A percentile compares a stretch with the other conserved stretches of the same genome.
phyloP scores from a whole-genome alignment of 805 yeast genomes.

The Zygosaccharomyces gambellarensis region DNA sequence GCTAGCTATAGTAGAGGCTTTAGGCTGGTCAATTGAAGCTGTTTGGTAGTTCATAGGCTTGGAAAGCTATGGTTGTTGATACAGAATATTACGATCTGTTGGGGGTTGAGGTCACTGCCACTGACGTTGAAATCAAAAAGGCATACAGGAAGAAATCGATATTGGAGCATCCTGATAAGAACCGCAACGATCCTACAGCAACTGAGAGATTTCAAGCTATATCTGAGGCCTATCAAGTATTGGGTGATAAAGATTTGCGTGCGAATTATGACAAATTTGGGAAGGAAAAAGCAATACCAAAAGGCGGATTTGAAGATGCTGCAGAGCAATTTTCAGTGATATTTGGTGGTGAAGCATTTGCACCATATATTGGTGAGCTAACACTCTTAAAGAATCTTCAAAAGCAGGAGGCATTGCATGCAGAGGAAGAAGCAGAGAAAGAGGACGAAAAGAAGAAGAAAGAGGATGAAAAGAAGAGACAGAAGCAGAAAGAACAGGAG shows the following conservation, averaged over 20 bases:
- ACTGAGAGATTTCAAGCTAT: conserved; percentile 61
- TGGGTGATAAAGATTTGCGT: conserved; percentile 60
- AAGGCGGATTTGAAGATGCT: conserved; percentile 72
- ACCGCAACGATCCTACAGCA: conserved; percentile 70
- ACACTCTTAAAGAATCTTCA: conserved; percentile 72
- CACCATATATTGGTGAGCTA: conserved; percentile 82
- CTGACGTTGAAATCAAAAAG: conserved; percentile 65
- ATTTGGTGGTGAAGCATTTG: conserved; percentile 88
- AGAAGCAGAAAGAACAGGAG: conserved; percentile 5
- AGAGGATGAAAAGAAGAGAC: conserved; percentile 12
- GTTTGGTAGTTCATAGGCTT: not conserved
- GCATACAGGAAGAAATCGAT: conserved; percentile 76
- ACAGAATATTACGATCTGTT: conserved; percentile 67
- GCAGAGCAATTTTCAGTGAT: conserved; percentile 64
- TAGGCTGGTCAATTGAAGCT: not conserved
- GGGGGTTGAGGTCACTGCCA: conserved; percentile 53
- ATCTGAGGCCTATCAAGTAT: conserved; percentile 72
- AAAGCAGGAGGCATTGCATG: conserved; percentile 50
- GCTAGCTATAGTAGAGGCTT: not conserved
- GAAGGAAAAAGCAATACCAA: conserved; percentile 63
- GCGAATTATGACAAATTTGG: conserved; percentile 71
- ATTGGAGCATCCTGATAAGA: conserved; percentile 76
- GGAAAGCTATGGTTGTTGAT: conserved; percentile 59
- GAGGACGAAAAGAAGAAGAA: conserved; percentile 33
- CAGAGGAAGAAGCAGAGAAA: conserved; percentile 42